phyloP scores from a whole-genome alignment of 371 early-diverging fungal genomes.

The Encephalitozoon cuniculi region DNA sequence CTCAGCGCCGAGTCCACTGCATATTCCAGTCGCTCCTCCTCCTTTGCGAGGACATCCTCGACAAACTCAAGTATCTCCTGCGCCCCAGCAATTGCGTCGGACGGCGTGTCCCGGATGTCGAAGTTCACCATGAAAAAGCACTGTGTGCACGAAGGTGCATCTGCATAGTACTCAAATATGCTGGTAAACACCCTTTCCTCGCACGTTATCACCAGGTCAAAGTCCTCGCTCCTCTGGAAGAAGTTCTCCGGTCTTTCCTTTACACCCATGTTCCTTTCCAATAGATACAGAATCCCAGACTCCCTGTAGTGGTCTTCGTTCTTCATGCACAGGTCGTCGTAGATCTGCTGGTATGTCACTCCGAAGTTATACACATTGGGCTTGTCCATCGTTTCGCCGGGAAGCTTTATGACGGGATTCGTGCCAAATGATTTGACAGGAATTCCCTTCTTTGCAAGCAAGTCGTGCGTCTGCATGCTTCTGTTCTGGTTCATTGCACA shows the following conservation, averaged over 20 bases:
- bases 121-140: slow-evolving; percentile 79
- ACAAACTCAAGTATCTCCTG: slow-evolving; percentile 70
- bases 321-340: slow-evolving; percentile 69
- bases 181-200: slow-evolving; percentile 87
- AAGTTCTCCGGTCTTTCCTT: slow-evolving; percentile 78
- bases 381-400: slow-evolving; percentile 72
- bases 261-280: slow-evolving; percentile 77
- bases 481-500: slow-evolving; percentile 91
- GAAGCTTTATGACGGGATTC: slow-evolving; percentile 75
- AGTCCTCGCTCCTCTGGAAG: slow-evolving; percentile 67
- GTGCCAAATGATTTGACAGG: slow-evolving; percentile 76
- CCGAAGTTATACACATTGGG: slow-evolving; percentile 83
- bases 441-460: slow-evolving; percentile 68
- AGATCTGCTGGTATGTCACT: slow-evolving; percentile 76
- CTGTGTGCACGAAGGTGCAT: neutral
- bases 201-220: slow-evolving; percentile 83
- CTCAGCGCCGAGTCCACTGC: neutral
- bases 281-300: slow-evolving; percentile 76
- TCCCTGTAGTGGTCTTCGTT: slow-evolving; percentile 67
- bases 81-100: slow-evolving; percentile 75
- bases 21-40: neutral
- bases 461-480: slow-evolving; percentile 85
- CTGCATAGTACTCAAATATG: slow-evolving; percentile 65
- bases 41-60: slow-evolving; percentile 46
- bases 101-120: slow-evolving; percentile 81